Base-by-base conservation (phyloP, 1,139 yeast species). In the Hyphopichia wangnamkhiaoensis region DNA sequence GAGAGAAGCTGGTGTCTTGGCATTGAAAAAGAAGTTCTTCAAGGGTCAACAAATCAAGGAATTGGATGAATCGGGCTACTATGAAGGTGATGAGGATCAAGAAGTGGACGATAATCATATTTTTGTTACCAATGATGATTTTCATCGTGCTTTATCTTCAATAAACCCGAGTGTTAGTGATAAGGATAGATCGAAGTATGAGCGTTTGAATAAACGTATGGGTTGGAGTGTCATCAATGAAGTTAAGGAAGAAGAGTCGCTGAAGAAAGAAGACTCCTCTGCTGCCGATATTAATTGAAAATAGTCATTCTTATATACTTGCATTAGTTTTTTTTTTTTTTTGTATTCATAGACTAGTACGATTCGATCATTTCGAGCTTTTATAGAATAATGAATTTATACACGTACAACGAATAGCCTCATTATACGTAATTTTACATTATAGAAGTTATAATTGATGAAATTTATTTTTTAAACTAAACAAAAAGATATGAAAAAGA, bases 121-220 rank as follows among this genome's bases (percentile, higher is more conserved):
- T 8, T 53, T 62, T 13, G 95, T 93, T 9, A 76, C 83, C 0
- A 61, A 60, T 41, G 73, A 68, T 1, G 95, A 93, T 59, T 93
- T 93, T 52, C 71, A 72, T 32, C 59, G 53, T 17, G 98, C 98
- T 0, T 75, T 93, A 44, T 67, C 68, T 27, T 79, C 79, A 46
- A 88, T 93, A 13, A 82, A 84, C 45, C 98, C 98, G 1, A 87
- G 96, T 61, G 98, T 93, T 3, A 83, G 90, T 50, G 97, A 90
- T 54, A 73, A 72, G 46, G 98, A 93, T 54, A 77, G 98, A 46
- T 57, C 69, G 28, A 86, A 84, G 52, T 93, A 93, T 57, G 94
- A 86, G 45, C 63, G 64, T 59, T 58, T 81, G 44, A 80, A 78
- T 50, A 78, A 70, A 54, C 71, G 76, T 44, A 73, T 80, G 78